Evolutionary conservation across 768 basidiomycete species (phyloP), one percentile per base, ranked within the genome.

Genomic region (Termitomyces sp.): DNA sequence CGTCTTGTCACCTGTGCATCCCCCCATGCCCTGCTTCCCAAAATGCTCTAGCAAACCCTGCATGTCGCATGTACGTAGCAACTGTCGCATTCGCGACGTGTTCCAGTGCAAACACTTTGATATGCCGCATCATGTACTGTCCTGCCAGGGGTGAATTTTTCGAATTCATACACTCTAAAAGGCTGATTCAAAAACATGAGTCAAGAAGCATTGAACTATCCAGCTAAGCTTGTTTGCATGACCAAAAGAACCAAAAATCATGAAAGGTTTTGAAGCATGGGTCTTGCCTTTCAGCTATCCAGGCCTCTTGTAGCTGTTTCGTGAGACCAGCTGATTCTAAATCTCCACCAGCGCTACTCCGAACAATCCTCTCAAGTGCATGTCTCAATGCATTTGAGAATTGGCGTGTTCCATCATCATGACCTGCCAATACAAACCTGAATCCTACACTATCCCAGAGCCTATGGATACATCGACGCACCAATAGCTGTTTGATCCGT

Each of bases 191-290:
- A n/a, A n/a, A n/a, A n/a, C n/a, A n/a, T n/a, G n/a, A n/a, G n/a
- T n/a, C n/a, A n/a, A n/a, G n/a, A 39, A 42, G 40, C 18, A 15
- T 44, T 20, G n/a, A 44, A 44, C 42, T 20, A 44, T 2, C n/a
- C n/a, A n/a, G n/a, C 46, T 50, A 33, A 9, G 32, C 49, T n/a
- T n/a, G 18, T 36, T 52, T 52, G 4, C 50, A 20, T 20, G 50
- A 36, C 50, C 50, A 52, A 20, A 52, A 52, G 50, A 52, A 52
- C 50, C 50, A 52, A 16, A 52, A 52, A 22, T 52, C 50, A 11
- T 52, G 50, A 8, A 52, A 36, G 12, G 35, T 35, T 36, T 52
- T 52, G 35, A 52, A 52, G n/a, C 35, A 6, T 8, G 20, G 50
- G n/a, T 52, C 35, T 36, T 52, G 50, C 4, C 50, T 52, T n/a